Evolutionary conservation across 1,284 basidiomycete genomes (phyloP), one percentile per base, ranked within the genome.

Genomic region (Trametes pubescens): DNA sequence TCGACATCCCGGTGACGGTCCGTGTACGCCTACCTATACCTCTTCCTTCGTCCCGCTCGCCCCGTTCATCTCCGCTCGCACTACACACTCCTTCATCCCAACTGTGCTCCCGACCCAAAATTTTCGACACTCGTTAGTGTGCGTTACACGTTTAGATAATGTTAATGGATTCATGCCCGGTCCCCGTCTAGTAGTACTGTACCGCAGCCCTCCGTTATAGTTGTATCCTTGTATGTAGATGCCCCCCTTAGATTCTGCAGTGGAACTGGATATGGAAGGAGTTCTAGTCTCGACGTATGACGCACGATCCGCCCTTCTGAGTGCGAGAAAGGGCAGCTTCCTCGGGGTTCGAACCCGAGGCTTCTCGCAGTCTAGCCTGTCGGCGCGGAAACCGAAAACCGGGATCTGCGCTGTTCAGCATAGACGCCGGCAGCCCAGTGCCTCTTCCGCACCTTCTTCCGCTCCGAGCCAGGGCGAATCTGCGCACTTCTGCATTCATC

Each of bases 1-100:
- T 66, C 64, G 57, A 55, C 65, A 53, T 68, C 67, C 64, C 67
- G 67, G 64, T 68, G 64, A 65, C 67, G 62, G 57, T 59, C 57
- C 53, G n/a, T 40, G 10, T 34, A n/a, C 32, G 38, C 58, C 34
- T 53, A 10, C 13, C 26, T 24, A 38, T 26, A 38, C 26, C 6
- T 26, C 26, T 40, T 55, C 40, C 54, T 54, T 21, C 26, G 51
- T 57, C 43, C 53, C 26, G 26, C n/a, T 52, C 54, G 16, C 58
- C 57, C 43, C 55, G 51, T 60, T 46, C 53, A 54, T 59, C 52
- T 54, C 40, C 34, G 16, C 18, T 34, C 8, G 56, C 64, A 59
- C 59, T 55, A 56, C 53, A 61, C 66, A 46, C 37, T 63, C 63
- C n/a, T 63, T 61, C 53, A 48, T 52, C 58, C 13, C 43, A 54